Evolutionary conservation across 495 filamentous ascomycete species (phyloP), one percentile per base, ranked within the genome.

Genomic region (Daldinia vernicosa): DNA sequence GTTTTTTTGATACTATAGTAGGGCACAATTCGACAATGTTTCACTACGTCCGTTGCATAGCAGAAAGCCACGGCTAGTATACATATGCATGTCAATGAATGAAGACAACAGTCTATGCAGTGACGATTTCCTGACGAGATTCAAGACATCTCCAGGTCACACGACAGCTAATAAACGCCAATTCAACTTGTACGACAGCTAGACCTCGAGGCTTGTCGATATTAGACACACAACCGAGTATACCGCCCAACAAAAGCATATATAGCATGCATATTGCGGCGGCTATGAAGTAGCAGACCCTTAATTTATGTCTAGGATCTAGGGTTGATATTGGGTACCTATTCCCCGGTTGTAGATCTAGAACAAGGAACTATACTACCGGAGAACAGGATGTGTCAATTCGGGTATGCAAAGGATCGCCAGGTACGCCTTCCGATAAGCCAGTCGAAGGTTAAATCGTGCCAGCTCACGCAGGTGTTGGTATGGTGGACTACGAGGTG

Each of bases 331-430:
- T 69, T 69, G 60, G 67, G 67, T 51, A 52, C 35, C 45, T 63
- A 57, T 64, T 52, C 43, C 59, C 66, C 45, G 52, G 60, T 45
- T 43, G 24, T 53, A 62, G 60, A 60, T 65, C 67, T 70, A 47
- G 35, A 27, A 27, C 6, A 40, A 2, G 4, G n/a, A 22, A 27
- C 11, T 35, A 37, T 52, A 37, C 47, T 30, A 19, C 50, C 47
- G 39, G 55, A 32, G 33, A 43, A 12, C 30, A 45, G 28, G 58
- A 28, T 60, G 28, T 26, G 56, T 22, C 12, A 50, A 52, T 24
- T 39, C 39, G 35, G 1, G 24, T 32, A 60, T 52, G 66, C 43
- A 58, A 63, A 54, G 51, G 60, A 40, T 64, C 45, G 54, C 45
- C 15, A 57, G 59, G 43, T 32, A 61, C 63, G 27, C 52, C 51